A percentile compares a stretch with the other conserved stretches of the same genome.
These are phyloP conservation scores for Erodium moschatum DNA, from an alignment of 441 rosid species.

Conservation along the genomic window DNA sequence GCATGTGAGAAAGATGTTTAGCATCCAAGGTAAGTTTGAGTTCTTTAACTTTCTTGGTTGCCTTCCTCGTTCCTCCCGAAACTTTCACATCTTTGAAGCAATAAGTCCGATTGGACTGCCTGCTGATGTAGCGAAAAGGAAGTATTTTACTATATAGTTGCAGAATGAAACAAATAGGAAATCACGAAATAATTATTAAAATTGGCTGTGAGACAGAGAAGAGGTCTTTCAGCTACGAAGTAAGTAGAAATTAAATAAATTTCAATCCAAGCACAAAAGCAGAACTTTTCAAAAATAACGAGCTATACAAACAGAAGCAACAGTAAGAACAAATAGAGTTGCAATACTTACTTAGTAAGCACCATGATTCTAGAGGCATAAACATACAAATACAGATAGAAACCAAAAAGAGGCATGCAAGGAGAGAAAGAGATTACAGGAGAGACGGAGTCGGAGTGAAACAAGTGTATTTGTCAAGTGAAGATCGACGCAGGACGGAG, in stretches of 20 bases:
- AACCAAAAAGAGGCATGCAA: no score
- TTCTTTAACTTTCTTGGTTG: slow-evolving; percentile 44
- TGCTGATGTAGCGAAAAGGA: slow-evolving; percentile 24
- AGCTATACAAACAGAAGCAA: not conserved
- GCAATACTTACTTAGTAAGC: not conserved
- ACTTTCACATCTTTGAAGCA: slow-evolving; percentile 45
- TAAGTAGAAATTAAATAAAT: not conserved
- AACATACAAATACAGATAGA: not conserved
- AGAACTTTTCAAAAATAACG: not conserved
- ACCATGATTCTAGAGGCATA: not conserved
- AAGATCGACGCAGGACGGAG: slow-evolving; percentile 40
- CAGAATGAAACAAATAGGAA: not conserved
- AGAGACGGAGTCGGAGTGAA: slow-evolving; percentile 32
- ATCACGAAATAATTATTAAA: not conserved
- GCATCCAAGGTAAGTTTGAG: slow-evolving; percentile 38
- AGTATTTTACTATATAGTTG: not conserved
- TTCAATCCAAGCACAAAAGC: no score
- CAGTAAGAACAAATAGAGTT: no score
- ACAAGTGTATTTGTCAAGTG: slow-evolving; percentile 32
- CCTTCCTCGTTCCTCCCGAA: slow-evolving; percentile 35
- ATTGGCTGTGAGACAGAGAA: not conserved
- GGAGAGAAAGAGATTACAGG: slow-evolving; percentile 31
- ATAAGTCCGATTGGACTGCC: slow-evolving; percentile 29
- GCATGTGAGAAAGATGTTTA: slow-evolving; percentile 59
- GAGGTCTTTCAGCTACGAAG: not conserved